These are phyloP conservation scores for Helotiales sp. DNA, from an alignment of 2,329 filamentous ascomycete genomes.

Conservation along the genomic window DNA sequence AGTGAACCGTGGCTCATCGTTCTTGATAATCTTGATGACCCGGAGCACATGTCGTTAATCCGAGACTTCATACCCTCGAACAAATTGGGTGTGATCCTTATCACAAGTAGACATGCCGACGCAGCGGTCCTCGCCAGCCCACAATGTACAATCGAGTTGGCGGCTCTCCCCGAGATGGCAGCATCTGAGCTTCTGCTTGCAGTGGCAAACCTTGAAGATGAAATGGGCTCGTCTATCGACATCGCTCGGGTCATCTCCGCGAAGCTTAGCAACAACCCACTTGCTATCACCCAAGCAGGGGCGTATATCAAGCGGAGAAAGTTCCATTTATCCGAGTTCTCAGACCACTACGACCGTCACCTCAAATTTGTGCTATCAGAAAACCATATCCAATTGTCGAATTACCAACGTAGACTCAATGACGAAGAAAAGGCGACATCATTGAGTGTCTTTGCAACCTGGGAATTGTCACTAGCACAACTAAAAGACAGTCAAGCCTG, in stretches of 20 bases:
- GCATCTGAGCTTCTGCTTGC: background rate
- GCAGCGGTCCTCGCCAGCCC: background rate
- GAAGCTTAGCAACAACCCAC: background rate
- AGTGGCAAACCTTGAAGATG: background rate
- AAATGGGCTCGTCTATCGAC: no score
- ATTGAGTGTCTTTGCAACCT: background rate
- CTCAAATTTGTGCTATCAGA: background rate
- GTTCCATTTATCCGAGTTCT: background rate
- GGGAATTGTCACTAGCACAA: background rate
- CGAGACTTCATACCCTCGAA: background rate
- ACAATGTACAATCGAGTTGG: background rate
- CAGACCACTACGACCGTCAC: background rate
- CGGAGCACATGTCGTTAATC: background rate
- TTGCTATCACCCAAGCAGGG: background rate
- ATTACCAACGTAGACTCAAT: background rate
- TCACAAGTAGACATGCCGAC: background rate
- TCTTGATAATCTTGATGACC: background rate
- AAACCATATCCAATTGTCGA: background rate
- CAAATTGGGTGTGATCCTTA: background rate
- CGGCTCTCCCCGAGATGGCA: background rate
- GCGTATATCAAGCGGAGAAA: background rate
- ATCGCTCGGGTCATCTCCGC: no score
- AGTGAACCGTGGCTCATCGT: background rate
- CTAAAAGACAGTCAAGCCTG: background rate
- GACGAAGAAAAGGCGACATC: background rate